These are phyloP conservation scores for Colletotrichum euphorbiae DNA, from an alignment of 2,329 filamentous ascomycete genomes.

Conservation along the genomic window DNA sequence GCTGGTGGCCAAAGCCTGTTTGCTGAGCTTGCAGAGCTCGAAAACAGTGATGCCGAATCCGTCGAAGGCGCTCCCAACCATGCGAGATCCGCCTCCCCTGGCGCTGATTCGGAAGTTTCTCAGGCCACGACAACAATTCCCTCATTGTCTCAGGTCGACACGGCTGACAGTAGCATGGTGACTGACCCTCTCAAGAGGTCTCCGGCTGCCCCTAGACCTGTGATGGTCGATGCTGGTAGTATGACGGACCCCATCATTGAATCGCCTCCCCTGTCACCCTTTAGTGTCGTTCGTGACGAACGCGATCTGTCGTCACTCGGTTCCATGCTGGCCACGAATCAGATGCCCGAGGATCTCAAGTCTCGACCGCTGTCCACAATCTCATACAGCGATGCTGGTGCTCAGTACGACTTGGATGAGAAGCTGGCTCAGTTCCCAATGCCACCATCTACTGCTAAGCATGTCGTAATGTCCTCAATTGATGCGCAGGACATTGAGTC, in stretches of 20 bases:
- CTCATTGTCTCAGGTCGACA: constrained; percentile 61
- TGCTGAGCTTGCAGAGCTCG: constrained; percentile 87
- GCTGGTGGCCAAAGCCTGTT: constrained; percentile 81
- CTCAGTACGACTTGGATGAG: constrained; percentile 64
- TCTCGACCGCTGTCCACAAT: constrained; percentile 60
- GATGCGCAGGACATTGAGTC: constrained; percentile 59
- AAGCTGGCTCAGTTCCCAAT: constrained; percentile 67
- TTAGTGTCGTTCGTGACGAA: constrained; percentile 46
- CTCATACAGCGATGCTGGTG: constrained; percentile 65
- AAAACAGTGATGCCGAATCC: constrained; percentile 79
- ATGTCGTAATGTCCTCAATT: constrained; percentile 56
- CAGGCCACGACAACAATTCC: constrained; percentile 61
- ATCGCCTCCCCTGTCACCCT: constrained; percentile 38
- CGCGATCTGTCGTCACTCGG: constrained; percentile 53
- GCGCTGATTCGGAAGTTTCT: constrained; percentile 56
- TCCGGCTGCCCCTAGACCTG: constrained; percentile 27
- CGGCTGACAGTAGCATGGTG: constrained; percentile 72
- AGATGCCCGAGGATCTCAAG: constrained; percentile 43
- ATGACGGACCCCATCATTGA: constrained; percentile 56
- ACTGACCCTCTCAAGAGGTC: constrained; percentile 65
- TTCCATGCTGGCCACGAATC: constrained; percentile 51
- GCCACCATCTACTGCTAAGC: constrained; percentile 58
- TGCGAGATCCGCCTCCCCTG: constrained; percentile 61
- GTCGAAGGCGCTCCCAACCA: constrained; percentile 67
- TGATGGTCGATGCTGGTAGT: constrained; percentile 57